Evolutionary conservation across 257 asterid species (phyloP), one percentile per base, ranked within the genome.

Genomic region (Solanum virginianum): DNA sequence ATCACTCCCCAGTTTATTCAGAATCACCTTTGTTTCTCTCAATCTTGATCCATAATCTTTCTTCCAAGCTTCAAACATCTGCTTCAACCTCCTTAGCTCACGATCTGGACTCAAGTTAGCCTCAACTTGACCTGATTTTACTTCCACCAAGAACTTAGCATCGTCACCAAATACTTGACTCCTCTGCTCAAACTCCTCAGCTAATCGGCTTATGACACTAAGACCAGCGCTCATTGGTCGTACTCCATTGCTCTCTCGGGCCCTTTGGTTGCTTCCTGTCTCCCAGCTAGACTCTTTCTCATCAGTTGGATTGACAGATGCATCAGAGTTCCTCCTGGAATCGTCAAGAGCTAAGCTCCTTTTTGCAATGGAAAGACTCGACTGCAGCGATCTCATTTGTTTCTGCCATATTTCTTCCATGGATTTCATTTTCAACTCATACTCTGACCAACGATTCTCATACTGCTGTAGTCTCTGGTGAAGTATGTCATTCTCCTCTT

Each of bases 331-430:
- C 84, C 98, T 89, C 49, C 57, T 92, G 14, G 98, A 93, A 68
- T 92, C 98, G 26, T 93, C 99, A 1, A 92, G 88, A 10, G 95
- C 91, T 3, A 95, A 92, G 92, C 98, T 97, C 88, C 90, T 95
- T 92, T 90, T 95, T 9, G 98, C 98, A 53, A 92, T 93, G 80
- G 98, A 94, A 53, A 97, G 98, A 92, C 98, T 97, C 18, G 99
- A 97, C 90, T 97, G 99, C 22, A 97, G 91, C 1, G 99, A 95
- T 86, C 98, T 89, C 99, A 97, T 97, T 87, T 97, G 99, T 62
- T 95, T 97, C 80, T 97, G 99, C 99, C 99, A 97, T 59, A 94
- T 94, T 87, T 97, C 98, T 91, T 97, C 99, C 99, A 95, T 97
- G 53, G 98, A 95, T 88, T 91, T 95, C 99, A 97, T 97, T 89